A percentile compares a stretch with the other conserved stretches of the same genome.
phyloP scores from a whole-genome alignment of 495 filamentous ascomycete genomes.

The Usnea hakonensis region DNA sequence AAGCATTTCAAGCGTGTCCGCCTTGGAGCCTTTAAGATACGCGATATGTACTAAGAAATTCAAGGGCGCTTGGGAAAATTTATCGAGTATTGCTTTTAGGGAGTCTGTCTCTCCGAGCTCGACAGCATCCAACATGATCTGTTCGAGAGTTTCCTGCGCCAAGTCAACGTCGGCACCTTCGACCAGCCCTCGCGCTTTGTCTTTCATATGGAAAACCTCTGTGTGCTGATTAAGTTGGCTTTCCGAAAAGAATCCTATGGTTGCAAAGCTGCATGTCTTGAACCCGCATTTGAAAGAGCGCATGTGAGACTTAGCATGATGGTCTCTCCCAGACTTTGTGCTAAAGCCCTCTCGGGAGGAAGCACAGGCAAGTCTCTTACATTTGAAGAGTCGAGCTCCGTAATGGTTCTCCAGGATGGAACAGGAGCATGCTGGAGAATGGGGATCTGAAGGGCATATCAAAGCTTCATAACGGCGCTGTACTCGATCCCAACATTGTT shows the following conservation, averaged over 20 bases:
- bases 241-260: conserved; percentile 6
- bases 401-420: neutral
- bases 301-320: neutral
- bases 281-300: conserved; percentile 9
- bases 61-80: neutral
- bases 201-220: neutral
- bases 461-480: conserved; percentile 4
- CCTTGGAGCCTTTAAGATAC: conserved; percentile 4
- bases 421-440: neutral
- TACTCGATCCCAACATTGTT: conserved; percentile 4
- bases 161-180: neutral
- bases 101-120: conserved; percentile 3
- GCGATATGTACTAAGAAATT: conserved; percentile 9
- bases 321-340: neutral
- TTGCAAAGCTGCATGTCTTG: neutral
- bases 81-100: neutral
- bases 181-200: neutral
- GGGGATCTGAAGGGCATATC: conserved; percentile 2
- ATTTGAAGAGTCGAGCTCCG: neutral
- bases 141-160: conserved; percentile 4
- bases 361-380: neutral
- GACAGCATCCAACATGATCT: conserved; percentile 7
- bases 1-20: neutral
- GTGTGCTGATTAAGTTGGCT: conserved; percentile 7
- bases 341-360: conserved; percentile 4